Evolutionary conservation across 192 early-diverging fungal species (phyloP), one percentile per base, ranked within the genome.

Genomic region (Rhizoclosmatium globosum): DNA sequence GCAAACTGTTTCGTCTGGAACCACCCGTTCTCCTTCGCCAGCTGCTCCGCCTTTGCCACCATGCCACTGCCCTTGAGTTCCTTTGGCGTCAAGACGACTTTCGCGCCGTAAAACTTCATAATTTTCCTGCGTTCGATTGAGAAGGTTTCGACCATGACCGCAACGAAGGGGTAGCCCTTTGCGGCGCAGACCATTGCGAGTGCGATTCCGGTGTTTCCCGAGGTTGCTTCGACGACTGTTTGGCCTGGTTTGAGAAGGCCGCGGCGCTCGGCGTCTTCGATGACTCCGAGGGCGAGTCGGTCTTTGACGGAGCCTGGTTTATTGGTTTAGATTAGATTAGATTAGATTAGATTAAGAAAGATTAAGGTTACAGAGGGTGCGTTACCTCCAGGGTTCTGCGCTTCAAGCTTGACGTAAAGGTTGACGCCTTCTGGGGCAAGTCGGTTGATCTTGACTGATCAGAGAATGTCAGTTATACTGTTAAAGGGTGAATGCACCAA

Each of bases 401-500:
- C 97, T 87, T 99, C 97, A 64, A 96, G 96, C 87, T 98, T 99
- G 74, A 91, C 96, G 60, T 94, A 87, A 74, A 99, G 95, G 56
- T 95, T 90, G 82, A 93, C 92, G 47, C 95, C 95, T 9, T 76
- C 48, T 19, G 82, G 82, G n/a, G 79, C 73, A 42, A 83, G 76
- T 42, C 76, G 73, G 79, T 83, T 83, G 57, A 83, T 78, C 39
- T 77, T 77, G 39, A 83, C 79, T 68, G 42, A 17, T 11, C 7
- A 62, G 9, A 19, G 60, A 9, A 1, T 21, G 60, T 62, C 21
- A 19, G 23, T 31, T 21, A 41, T 17, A 45, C 66, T 47, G 19
- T 6, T 0, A 7, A 68, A 47, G 66, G 15, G 46, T 47, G 56
- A 57, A 57, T 15, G 56, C n/a, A 31, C 0, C 56, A 17, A 17